Evolutionary conservation across 441 rosid genomes (phyloP).

Genomic region (Euphorbia celastroides): DNA sequence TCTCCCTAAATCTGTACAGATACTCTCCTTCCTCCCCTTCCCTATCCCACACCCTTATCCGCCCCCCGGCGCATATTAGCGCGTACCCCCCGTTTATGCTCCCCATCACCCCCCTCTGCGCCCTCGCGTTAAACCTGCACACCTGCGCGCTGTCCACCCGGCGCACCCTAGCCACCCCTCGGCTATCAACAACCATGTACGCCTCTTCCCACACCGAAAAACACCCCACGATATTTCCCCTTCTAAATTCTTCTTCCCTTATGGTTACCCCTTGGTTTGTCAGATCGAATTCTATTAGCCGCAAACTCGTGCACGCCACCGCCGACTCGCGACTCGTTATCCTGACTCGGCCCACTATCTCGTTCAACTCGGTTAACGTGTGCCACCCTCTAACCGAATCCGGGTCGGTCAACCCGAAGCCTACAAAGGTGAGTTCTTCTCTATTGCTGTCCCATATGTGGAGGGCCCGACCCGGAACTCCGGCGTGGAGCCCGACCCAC

Average conservation of each 20-base stretch:
- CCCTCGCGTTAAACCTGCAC: slow-evolving; percentile 44
- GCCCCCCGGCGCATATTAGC: slow-evolving; percentile 61
- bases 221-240: slow-evolving; percentile 29
- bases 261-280: slow-evolving; percentile 46
- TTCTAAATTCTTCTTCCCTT: slow-evolving; percentile 28
- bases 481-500: slow-evolving; percentile 94
- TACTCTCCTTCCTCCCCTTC: slow-evolving; percentile 30
- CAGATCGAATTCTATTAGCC: slow-evolving; percentile 44
- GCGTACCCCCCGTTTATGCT: slow-evolving; percentile 65
- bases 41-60: slow-evolving; percentile 54
- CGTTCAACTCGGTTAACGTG: slow-evolving; percentile 57
- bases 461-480: slow-evolving; percentile 66
- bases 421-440: slow-evolving; percentile 44
- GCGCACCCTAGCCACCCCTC: slow-evolving; percentile 61
- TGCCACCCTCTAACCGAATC: slow-evolving; percentile 78
- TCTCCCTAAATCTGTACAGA: slow-evolving; percentile 43
- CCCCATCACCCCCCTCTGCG: slow-evolving; percentile 43
- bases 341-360: slow-evolving; percentile 58
- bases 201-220: slow-evolving; percentile 41
- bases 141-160: slow-evolving; percentile 34
- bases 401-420: slow-evolving; percentile 57
- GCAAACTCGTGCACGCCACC: slow-evolving; percentile 64
- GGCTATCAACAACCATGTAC: slow-evolving; percentile 40
- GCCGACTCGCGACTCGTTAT: slow-evolving; percentile 48
- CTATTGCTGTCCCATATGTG: slow-evolving; percentile 62